Base-by-base conservation (phyloP, 768 basidiomycete species). In the Candolleomyces efflorescens region DNA sequence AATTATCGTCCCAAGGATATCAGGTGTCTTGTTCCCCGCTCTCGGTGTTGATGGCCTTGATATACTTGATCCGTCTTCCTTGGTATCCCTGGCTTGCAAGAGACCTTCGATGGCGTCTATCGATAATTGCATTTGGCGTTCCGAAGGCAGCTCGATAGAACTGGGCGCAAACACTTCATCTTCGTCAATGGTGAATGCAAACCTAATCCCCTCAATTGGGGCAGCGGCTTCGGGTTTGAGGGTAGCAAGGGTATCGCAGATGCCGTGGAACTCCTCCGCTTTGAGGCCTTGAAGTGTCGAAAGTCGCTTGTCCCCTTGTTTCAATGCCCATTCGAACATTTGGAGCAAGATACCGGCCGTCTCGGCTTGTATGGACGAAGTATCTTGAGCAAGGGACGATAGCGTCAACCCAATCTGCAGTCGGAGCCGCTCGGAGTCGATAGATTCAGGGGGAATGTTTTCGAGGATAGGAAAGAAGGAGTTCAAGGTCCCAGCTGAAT, bases 1-100 rank as follows among this genome's bases (percentile, higher is more conserved):
- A 22, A 89, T 79, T 5, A 86, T 81, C 36, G 87, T 75, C 17
- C 82, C 85, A 26, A 91, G 70, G 46, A 86, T 78, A 60, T 85
- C 82, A 17, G 82, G 80, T 26, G 78, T 79, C 61, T 78, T 77
- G 9, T 72, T 76, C 5, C 73, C 79, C 10, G 74, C 74, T 51
- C 76, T 78, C 0, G 86, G 87, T 11, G 87, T 88, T 17, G 79
- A 74, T 0, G 84, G 85, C 15, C 58, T 26, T 22, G 32, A 11
- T 52, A 15, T 18, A 27, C 7, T 27, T 69, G 67, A 10, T 65
- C 64, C 36, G 66, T 67, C 3, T 32, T 32, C 32, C 32, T 32
- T 32, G 5, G 32, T 32, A 32, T 32, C 32, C 32, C 5, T 32
- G 11, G 75, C 70, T 23, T 73, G 72, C 45, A 90, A 69, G 4